Evolutionary conservation across 257 asterid genomes (phyloP).

Genomic region (Paraleonurus japonicus): DNA sequence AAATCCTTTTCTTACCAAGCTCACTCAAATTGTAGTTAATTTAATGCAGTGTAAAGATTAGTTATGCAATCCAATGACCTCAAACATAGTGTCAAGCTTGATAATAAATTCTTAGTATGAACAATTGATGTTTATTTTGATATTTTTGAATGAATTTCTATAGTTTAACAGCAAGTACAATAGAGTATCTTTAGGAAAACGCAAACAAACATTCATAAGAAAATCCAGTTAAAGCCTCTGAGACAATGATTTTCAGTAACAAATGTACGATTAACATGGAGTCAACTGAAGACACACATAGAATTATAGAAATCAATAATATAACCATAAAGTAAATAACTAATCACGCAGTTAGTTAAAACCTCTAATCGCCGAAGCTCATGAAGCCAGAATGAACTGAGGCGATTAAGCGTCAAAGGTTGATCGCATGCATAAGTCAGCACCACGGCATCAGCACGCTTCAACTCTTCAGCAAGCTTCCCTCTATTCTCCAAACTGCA

Average conservation of each 20-base stretch:
- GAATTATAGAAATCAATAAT: background rate
- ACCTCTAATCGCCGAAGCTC: constrained; percentile 97
- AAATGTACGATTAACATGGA: background rate
- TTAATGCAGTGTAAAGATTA: background rate
- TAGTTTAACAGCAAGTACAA: constrained; percentile 9
- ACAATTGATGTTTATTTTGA: background rate
- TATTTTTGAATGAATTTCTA: background rate
- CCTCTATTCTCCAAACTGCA: constrained; percentile 92
- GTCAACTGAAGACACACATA: background rate
- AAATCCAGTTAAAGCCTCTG: constrained; percentile 2
- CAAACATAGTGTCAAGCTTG: background rate
- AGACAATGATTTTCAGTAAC: background rate
- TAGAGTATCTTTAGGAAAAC: background rate
- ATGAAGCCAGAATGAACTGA: constrained; percentile 87
- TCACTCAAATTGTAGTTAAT: background rate
- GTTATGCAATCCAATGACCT: constrained; percentile 10
- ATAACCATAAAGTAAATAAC: background rate
- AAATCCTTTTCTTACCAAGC: background rate
- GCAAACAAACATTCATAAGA: background rate
- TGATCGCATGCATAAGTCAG: constrained; percentile 99
- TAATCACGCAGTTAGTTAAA: constrained; percentile 10
- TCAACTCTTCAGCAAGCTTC: constrained; percentile 88
- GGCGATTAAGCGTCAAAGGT: constrained; percentile 78
- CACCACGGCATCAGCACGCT: constrained; percentile 94
- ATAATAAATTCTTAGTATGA: background rate